Evolutionary conservation across 192 early-diverging fungal genomes (phyloP).

Genomic region (Paraglomus brasilianum): DNA sequence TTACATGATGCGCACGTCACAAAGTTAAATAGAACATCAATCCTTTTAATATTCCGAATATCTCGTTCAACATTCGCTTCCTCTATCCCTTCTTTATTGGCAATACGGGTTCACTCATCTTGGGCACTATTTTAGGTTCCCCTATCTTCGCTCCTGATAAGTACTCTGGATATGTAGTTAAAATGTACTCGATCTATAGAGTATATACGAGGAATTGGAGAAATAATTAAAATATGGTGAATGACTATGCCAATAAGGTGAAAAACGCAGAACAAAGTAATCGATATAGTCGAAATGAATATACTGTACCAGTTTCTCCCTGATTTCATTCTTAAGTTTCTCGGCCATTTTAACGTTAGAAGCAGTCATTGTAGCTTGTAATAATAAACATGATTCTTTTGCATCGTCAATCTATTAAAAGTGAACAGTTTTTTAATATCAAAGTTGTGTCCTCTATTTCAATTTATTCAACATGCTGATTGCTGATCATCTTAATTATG

Average conservation of each 20-base stretch:
- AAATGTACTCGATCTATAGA: slow-evolving; percentile 21
- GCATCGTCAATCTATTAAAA: slow-evolving; percentile 11
- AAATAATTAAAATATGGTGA: not conserved
- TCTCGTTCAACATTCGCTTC: no score
- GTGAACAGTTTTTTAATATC: no score
- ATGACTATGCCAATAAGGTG: not conserved
- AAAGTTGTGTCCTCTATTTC: no score
- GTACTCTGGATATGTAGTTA: slow-evolving; percentile 17
- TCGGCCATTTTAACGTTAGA: not conserved
- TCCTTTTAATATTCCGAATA: no score
- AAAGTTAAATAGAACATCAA: no score
- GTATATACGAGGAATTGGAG: not conserved
- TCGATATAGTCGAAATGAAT: not conserved
- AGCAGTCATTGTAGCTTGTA: slow-evolving; percentile 6
- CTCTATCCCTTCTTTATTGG: no score
- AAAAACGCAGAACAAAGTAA: not conserved
- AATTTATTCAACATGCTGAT: no score
- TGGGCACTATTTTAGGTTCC: no score
- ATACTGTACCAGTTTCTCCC: slow-evolving; percentile 23
- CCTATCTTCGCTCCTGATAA: not conserved
- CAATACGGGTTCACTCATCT: no score
- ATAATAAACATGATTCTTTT: not conserved
- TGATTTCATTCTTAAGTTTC: slow-evolving; percentile 6
- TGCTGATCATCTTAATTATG: no score
- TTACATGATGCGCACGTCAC: no score